Base-by-base conservation (phyloP, 2,329 filamentous ascomycete species). In the Cercospora nicotianae region DNA sequence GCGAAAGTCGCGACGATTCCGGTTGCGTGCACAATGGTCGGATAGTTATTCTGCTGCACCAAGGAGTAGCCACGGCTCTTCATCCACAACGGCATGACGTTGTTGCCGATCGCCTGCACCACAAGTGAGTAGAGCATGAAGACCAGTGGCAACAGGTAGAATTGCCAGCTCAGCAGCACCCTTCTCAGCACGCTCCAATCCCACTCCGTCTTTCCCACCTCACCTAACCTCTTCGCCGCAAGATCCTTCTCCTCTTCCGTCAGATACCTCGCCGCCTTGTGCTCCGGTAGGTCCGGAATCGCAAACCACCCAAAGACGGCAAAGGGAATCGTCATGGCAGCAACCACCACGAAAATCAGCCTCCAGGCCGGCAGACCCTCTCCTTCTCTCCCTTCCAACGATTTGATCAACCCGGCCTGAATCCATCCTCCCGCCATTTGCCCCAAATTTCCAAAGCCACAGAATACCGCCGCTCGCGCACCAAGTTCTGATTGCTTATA, bases 51-150 rank as follows among this genome's bases (percentile, higher is more conserved):
- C 65, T 83, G 79, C 69, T 83, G 79, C 8, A 82, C 75, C 2
- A 79, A 75, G 3, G 75, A 80, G 67, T 83, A 83, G 3, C 82
- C 81, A 3, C 80, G 77, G 0, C 81, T 81, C 2, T 78, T 78
- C 79, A 83, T 81, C 81, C 81, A 83, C 18, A 82, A 73, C 26
- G 77, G 78, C 75, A 83, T 82, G 5, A 83, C 81, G 45, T 83
- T 83, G 75, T 83, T 83, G 13, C 73, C 70, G 0, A 83, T 75
- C 60, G 78, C 78, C 69, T 83, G 81, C 0, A 83, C 79, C 20
- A 79, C 80, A 2, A 83, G 78, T 0, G 81, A 83, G 70, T 83
- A 83, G 1, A 83, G 75, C 81, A 83, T 83, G 72, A 83, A 83
- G 5, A 83, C 79, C 1, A 79, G 76, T 0, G 81, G 81, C 1